These are phyloP conservation scores for Aspergillus phoenicis DNA, from an alignment of 2,329 filamentous ascomycete genomes.

Conservation along the genomic window DNA sequence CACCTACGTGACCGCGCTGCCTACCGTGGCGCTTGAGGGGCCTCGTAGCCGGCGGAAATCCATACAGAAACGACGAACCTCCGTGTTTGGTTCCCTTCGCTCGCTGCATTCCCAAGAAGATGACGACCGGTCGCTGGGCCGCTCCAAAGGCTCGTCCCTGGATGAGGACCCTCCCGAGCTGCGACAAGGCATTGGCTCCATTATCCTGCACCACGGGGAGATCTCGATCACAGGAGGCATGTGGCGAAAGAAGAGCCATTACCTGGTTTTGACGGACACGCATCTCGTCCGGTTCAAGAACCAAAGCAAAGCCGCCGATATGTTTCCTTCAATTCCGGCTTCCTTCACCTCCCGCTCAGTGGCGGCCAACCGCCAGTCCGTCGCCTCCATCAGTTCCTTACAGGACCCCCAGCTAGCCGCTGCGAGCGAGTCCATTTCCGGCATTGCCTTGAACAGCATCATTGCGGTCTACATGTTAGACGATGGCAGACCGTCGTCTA, in stretches of 20 bases:
- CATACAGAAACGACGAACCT: constrained; percentile 53
- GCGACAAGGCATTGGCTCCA: constrained; percentile 44
- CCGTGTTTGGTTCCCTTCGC: constrained; percentile 62
- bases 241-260: constrained; percentile 73
- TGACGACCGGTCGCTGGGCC: constrained; percentile 54
- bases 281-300: constrained; percentile 70
- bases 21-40: constrained; percentile 30
- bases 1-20: constrained; percentile 25
- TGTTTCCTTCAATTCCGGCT: constrained; percentile 57
- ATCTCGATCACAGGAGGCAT: constrained; percentile 70
- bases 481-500: constrained; percentile 67
- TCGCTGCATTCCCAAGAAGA: constrained; percentile 56
- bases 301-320: constrained; percentile 65
- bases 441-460: constrained; percentile 65
- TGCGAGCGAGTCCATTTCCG: constrained; percentile 56
- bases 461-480: constrained; percentile 69
- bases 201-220: constrained; percentile 67
- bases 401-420: constrained; percentile 63
- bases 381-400: constrained; percentile 61
- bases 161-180: constrained; percentile 44
- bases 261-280: constrained; percentile 69
- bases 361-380: constrained; percentile 56
- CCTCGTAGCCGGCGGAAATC: constrained; percentile 45
- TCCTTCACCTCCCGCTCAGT: constrained; percentile 43
- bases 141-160: constrained; percentile 52